Evolutionary conservation across 768 basidiomycete species (phyloP), one percentile per base, ranked within the genome.

Genomic region (Termitomyces sp.): DNA sequence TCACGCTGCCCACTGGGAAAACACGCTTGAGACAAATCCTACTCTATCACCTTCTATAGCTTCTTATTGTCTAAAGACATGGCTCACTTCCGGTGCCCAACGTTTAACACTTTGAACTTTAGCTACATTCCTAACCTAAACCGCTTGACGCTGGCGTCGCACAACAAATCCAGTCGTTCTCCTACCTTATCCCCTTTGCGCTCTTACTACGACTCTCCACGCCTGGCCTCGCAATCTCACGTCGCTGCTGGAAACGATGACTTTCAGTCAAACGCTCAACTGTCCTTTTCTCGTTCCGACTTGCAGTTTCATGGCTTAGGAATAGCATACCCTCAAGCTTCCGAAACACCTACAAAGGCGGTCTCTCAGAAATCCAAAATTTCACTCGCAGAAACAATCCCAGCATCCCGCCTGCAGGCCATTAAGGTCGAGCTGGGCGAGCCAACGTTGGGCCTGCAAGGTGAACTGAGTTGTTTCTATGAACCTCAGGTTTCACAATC

Each of bases 181-280:
- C 67, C 69, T 45, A 60, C 69, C 50, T 61, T 65, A 40, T 60
- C 70, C 25, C 65, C 63, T 48, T 59, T 66, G 42, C 58, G 66
- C 40, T 62, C 58, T 54, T 46, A 63, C 7, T 59, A 60, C 19
- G 53, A 53, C 17, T 54, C 38, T n/a, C 51, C 37, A 16, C 58
- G 40, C 48, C 56, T 49, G 49, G 54, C 52, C 43, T 58, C 54
- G 58, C 56, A 25, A 56, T 57, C 63, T 51, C 60, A 54, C 49
- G 48, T 61, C 49, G 48, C 60, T 34, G 65, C 65, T 42, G 41
- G 34, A 17, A 51, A 54, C 38, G 63, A 66, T 45, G 71, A 75
- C 31, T 74, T 72, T 56, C 74, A 75, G 57, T 74, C 76, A 37
- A 77, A 75, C 57, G 68, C 59, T 47, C 56, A 58, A 55, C 32